Conservation (phyloP, 176 grass and related monocot species). For the Rhipidocladum racemiflorum region DNA sequence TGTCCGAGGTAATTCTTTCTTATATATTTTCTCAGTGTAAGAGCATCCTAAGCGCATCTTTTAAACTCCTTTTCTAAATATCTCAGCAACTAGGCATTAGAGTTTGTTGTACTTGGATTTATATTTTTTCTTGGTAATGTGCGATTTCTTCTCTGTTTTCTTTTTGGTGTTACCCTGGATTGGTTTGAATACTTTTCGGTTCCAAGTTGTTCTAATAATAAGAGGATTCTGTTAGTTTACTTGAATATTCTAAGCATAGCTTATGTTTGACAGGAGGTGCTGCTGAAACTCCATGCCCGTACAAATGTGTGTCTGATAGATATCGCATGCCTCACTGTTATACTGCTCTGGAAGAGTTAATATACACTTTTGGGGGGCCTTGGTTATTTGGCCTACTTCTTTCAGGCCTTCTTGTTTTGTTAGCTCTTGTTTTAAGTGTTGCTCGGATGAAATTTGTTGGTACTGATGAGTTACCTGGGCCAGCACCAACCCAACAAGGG, state of each 20-base stretch:
- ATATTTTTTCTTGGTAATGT: background rate
- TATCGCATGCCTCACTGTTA: conserved; percentile 99
- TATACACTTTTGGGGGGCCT: conserved; percentile 98
- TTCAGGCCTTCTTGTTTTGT: conserved; percentile 86
- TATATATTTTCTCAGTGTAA: background rate
- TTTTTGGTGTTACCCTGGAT: background rate
- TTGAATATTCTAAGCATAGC: conserved; percentile 30
- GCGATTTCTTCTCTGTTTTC: background rate
- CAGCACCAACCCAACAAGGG: conserved; percentile 91
- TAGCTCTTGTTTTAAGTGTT: conserved; percentile 97
- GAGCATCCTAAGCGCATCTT: background rate
- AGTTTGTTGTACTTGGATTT: background rate
- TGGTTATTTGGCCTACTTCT: conserved; percentile 99
- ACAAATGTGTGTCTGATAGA: conserved; percentile 90
- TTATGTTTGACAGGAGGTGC: conserved; percentile 67
- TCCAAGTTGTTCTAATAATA: background rate
- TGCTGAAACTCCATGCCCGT: conserved; percentile 85
- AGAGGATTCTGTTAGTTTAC: background rate
- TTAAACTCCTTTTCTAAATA: conserved; percentile 21
- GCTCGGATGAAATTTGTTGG: conserved; percentile 99
- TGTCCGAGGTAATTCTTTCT: conserved; percentile 66
- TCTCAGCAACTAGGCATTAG: background rate
- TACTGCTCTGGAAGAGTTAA: conserved; percentile 93
- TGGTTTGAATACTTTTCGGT: background rate
- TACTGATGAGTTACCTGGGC: conserved; percentile 92